Conservation (phyloP, 306 rosid genomes). For the Styphnolobium japonicum region DNA sequence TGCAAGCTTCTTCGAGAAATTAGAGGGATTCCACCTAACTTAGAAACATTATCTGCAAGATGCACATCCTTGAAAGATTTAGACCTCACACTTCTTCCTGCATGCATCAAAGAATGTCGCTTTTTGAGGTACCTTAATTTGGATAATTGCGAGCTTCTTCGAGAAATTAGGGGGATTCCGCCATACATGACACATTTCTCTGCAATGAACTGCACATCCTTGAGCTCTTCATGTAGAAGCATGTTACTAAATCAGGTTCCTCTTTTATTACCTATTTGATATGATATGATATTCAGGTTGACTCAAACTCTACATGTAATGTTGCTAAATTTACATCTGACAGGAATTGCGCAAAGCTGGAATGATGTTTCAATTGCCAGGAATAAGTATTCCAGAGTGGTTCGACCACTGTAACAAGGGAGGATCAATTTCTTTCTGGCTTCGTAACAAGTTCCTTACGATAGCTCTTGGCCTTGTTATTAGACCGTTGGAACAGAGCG, state of each 20-base stretch:
- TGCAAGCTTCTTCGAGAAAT: not conserved
- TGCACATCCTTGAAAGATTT: constrained; percentile 4
- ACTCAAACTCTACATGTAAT: not conserved
- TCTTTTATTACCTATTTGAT: not conserved
- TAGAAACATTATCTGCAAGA: not conserved
- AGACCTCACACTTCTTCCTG: too few relatives aligned
- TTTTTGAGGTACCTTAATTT: too few relatives aligned
- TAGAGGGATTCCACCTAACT: not conserved
- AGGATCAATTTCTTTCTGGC: not conserved
- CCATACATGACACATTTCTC: not conserved
- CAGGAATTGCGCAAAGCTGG: not conserved
- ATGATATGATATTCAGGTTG: not conserved
- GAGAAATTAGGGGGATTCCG: not conserved
- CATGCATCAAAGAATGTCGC: too few relatives aligned
- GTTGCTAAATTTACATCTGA: not conserved
- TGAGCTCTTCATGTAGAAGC: not conserved
- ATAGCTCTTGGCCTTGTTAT: not conserved
- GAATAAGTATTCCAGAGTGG: not conserved
- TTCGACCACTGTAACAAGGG: not conserved
- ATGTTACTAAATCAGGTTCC: constrained; percentile 19
- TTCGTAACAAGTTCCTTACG: constrained; percentile 10
- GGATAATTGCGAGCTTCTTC: too few relatives aligned
- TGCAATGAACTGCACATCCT: not conserved
- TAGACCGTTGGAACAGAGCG: not conserved
- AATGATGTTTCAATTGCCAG: not conserved